Percentiles rank a stretch among this genome's conserved stretches.
These are phyloP conservation scores for Chenopodium berlandieri DNA, from an alignment of 148 eudicot species.

Conservation along the genomic window DNA sequence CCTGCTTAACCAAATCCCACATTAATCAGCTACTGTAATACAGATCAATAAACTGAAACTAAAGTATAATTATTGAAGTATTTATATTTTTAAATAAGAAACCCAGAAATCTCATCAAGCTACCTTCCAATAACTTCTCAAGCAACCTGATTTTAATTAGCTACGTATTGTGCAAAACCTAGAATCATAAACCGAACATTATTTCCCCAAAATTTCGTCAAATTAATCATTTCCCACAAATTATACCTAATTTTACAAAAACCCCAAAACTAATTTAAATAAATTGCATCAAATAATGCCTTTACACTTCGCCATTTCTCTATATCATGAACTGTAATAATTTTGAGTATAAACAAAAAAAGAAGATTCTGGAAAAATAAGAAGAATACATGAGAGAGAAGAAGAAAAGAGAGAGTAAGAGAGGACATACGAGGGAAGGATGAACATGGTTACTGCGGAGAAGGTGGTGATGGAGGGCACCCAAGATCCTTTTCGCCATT, in stretches of 20 bases:
- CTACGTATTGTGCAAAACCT: neutral
- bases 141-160: neutral
- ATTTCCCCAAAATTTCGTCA: neutral
- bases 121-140: neutral
- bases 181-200: neutral
- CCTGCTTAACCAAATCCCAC: slow-evolving; percentile 12
- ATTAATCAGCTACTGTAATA: neutral
- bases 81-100: neutral
- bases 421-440: slow-evolving; percentile 6
- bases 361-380: neutral
- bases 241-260: neutral
- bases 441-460: slow-evolving; percentile 6
- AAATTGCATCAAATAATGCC: neutral
- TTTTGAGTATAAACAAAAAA: neutral
- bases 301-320: neutral
- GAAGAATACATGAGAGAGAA: neutral
- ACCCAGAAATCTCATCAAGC: neutral
- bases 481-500: slow-evolving; percentile 16
- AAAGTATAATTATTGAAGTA: neutral
- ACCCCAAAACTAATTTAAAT: neutral
- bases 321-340: neutral
- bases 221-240: neutral
- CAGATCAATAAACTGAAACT: neutral
- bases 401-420: neutral
- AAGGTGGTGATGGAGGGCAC: neutral